A percentile compares a stretch with the other conserved stretches of the same genome.
Evolutionary conservation across 2,329 filamentous ascomycete genomes (phyloP).

Genomic region (Xylaria polymorpha): DNA sequence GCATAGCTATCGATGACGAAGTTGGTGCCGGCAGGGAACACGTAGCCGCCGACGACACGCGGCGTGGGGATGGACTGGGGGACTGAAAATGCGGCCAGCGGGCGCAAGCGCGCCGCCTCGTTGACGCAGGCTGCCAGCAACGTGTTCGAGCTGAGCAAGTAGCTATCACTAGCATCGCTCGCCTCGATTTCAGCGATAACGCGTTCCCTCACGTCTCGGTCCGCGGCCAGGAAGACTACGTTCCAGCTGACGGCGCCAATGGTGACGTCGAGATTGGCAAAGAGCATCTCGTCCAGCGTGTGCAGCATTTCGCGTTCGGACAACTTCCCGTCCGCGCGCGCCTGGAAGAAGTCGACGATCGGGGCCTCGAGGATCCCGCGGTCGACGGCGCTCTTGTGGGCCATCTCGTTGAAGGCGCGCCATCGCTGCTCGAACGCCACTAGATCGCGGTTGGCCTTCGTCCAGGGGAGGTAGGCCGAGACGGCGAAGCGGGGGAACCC

Average conservation of each 20-base stretch:
- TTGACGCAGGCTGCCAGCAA: slow-evolving; percentile 42
- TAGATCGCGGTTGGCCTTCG: too few relatives aligned
- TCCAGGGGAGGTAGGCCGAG: slow-evolving; percentile 44
- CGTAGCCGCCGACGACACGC: slow-evolving; percentile 48
- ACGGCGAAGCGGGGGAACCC: slow-evolving; percentile 49
- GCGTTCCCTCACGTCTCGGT: neutral
- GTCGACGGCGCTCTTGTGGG: too few relatives aligned
- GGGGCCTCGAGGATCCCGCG: too few relatives aligned
- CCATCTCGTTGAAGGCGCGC: too few relatives aligned
- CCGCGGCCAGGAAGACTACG: slow-evolving; percentile 55
- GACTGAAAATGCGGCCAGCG: slow-evolving; percentile 53
- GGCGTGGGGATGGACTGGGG: slow-evolving; percentile 52
- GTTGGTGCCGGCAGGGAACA: slow-evolving; percentile 50
- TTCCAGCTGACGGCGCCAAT: slow-evolving; percentile 57
- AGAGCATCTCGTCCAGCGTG: slow-evolving; percentile 60
- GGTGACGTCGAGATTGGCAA: slow-evolving; percentile 61
- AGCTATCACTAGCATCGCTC: neutral
- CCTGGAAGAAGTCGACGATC: too few relatives aligned
- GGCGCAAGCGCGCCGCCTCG: slow-evolving; percentile 51
- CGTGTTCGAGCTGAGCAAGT: slow-evolving; percentile 4
- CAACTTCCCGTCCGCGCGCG: too few relatives aligned
- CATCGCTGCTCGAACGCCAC: too few relatives aligned
- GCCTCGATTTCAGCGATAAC: neutral
- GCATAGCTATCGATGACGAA: slow-evolving; percentile 54
- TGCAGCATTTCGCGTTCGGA: slow-evolving; percentile 48